Evolutionary conservation across 495 filamentous ascomycete species (phyloP).

Genomic region (Podospora conica): DNA sequence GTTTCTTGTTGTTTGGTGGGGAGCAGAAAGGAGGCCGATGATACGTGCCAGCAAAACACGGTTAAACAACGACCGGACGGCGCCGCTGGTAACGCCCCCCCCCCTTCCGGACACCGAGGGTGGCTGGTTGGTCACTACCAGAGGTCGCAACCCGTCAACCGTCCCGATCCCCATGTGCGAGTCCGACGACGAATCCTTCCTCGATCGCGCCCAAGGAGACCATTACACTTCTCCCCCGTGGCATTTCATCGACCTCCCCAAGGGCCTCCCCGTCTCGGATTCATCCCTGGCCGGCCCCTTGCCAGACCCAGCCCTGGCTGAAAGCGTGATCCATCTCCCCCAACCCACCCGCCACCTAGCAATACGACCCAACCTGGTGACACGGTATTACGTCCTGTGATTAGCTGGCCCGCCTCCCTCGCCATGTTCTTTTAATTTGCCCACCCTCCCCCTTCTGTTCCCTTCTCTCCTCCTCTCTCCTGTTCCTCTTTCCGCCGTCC

Average conservation of each 20-base stretch:
- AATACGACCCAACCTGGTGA: background rate
- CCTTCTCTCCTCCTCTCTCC: background rate
- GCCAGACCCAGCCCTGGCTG: background rate
- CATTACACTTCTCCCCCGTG: background rate
- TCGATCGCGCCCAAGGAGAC: too few species aligned
- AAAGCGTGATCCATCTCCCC: background rate
- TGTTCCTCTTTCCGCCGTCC: background rate
- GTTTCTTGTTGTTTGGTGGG: background rate
- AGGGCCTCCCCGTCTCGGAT: background rate
- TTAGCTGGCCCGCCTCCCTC: background rate
- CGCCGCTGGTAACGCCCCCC: background rate
- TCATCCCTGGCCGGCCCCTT: background rate
- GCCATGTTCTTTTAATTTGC: background rate
- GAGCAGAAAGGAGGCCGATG: slow-evolving; percentile 7
- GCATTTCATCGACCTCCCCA: background rate
- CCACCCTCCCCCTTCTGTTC: background rate
- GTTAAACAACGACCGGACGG: slow-evolving; percentile 5
- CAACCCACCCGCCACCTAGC: background rate
- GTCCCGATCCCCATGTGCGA: background rate
- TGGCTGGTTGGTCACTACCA: background rate
- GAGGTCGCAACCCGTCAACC: background rate
- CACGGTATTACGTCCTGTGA: background rate
- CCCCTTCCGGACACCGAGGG: background rate
- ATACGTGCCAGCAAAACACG: slow-evolving; percentile 12
- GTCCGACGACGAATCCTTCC: background rate